phyloP scores from a whole-genome alignment of 2,329 filamentous ascomycete genomes.

The Anthostomella pinea region DNA sequence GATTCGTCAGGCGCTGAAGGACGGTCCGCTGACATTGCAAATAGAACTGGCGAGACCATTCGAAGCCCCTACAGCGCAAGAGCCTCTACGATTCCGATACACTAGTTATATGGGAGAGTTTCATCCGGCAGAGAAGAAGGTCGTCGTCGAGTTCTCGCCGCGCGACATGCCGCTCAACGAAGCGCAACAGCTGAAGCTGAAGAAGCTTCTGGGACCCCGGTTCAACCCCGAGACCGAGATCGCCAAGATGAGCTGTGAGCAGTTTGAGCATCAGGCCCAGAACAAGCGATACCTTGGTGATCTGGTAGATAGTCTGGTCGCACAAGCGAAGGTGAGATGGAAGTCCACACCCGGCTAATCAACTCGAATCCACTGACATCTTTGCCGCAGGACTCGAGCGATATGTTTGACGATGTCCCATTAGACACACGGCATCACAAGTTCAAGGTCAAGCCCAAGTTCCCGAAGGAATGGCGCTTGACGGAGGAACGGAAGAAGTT shows the following conservation, averaged over 20 bases:
- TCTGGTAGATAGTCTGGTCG: constrained; percentile 68
- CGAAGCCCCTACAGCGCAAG: constrained; percentile 60
- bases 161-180: constrained; percentile 67
- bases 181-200: constrained; percentile 72
- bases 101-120: constrained; percentile 93
- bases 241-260: constrained; percentile 88
- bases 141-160: constrained; percentile 85
- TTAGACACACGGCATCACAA: constrained; percentile 85
- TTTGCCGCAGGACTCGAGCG: constrained; percentile 58
- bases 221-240: constrained; percentile 83
- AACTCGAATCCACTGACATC: constrained; percentile 8
- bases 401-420: constrained; percentile 85
- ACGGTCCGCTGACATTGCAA: constrained; percentile 16
- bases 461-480: constrained; percentile 82
- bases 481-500: constrained; percentile 64
- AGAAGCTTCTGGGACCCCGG: constrained; percentile 79
- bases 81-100: constrained; percentile 89
- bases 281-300: constrained; percentile 95
- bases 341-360: too few relatives aligned
- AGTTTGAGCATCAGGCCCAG: constrained; percentile 83
- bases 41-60: constrained; percentile 83
- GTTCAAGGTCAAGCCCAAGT: constrained; percentile 62
- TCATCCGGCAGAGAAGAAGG: constrained; percentile 89
- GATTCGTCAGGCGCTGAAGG: too few relatives aligned
- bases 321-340: constrained; percentile 71